Percentiles rank a stretch among this genome's conserved stretches.
These are phyloP conservation scores for Saturnispora diversa DNA, from an alignment of 805 yeast species.

Conservation along the genomic window DNA sequence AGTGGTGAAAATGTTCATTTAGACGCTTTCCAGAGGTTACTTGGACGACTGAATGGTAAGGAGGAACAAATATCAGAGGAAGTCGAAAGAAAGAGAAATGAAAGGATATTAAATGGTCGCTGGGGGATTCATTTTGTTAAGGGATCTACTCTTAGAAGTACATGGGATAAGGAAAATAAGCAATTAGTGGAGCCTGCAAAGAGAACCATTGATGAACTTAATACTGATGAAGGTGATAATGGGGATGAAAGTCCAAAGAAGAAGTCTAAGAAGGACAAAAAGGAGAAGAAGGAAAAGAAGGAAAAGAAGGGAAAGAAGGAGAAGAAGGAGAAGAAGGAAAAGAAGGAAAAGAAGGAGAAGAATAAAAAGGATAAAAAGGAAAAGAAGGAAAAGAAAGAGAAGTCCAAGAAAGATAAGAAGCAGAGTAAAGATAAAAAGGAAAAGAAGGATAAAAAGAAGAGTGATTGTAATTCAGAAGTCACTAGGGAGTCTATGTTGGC, in stretches of 20 bases:
- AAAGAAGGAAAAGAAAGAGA: conserved; percentile 23
- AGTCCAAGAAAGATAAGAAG: conserved; percentile 8
- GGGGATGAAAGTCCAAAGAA: conserved; percentile 11
- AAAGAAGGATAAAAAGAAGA: conserved; percentile 24
- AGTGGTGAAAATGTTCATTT: conserved; percentile 83
- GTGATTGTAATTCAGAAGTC: conserved; percentile 14
- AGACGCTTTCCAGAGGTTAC: conserved; percentile 84
- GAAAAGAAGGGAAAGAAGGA: conserved; percentile 15
- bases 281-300: conserved; percentile 24
- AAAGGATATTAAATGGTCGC: conserved; percentile 69
- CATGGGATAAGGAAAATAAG: conserved; percentile 62
- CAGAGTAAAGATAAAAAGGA: conserved; percentile 14
- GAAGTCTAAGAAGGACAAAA: conserved; percentile 22
- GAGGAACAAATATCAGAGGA: conserved; percentile 58
- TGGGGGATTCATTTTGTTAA: conserved; percentile 84
- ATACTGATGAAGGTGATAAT: conserved; percentile 17
- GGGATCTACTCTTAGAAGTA: conserved; percentile 76
- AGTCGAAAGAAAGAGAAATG: conserved; percentile 59
- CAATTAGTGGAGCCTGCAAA: conserved; percentile 22
- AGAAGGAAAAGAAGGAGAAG: conserved; percentile 27
- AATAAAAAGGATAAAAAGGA: conserved; percentile 18
- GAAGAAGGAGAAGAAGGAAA: conserved; percentile 26
- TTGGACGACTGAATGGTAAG: conserved; percentile 85
- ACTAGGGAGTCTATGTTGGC: conserved; percentile 37
- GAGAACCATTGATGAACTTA: conserved; percentile 15